Evolutionary conservation across 2,329 filamentous ascomycete species (phyloP), one percentile per base, ranked within the genome.

Genomic region (Mollisia scopiformis): DNA sequence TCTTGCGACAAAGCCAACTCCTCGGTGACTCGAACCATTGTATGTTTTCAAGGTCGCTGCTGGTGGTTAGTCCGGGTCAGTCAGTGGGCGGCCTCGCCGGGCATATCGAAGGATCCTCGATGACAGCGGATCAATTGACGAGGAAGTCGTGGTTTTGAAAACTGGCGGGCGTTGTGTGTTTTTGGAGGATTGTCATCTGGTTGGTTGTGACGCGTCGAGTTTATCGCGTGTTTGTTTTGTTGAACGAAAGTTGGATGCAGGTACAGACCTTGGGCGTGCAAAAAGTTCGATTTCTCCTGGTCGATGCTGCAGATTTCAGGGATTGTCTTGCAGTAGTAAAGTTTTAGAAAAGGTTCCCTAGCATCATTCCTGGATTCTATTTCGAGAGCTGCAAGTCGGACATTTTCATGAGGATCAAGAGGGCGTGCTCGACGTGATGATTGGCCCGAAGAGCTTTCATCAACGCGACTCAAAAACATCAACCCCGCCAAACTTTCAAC

Each of bases 1-100:
- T 94, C 90, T 75, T 90, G 83, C 76, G 91, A 89, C 76, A 97
- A 84, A 73, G 87, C 80, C 80, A 93, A 85, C 77, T 92, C 88
- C 68, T 89, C 87, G 71, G 86, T 89, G 75, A 94, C 85, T 79
- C 89, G 87, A 80, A 94, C 91, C 93, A 97, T 97, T 79, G 78
- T 83, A 62, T 43, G 21, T 47, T 47, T 21, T 43, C 46, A n/a
- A 37, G 41, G 57, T 58, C 41, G 55, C 61, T n/a, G n/a, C n/a
- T 30, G 57, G 53, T 63, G 57, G 61, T 55, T 66, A 62, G 62
- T 64, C 52, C 37, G 53, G 66, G 66, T 68, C 66, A 49, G 33
- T 68, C 62, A 69, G 68, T 68, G 63, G 69, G 67, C 62, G 69
- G 67, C 62, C 67, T 57, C 56, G 46, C 47, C 61, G 57, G 58